A percentile compares a stretch with the other conserved stretches of the same genome.
phyloP scores from a whole-genome alignment of 1,284 basidiomycete species.

The Leccinum insolens region DNA sequence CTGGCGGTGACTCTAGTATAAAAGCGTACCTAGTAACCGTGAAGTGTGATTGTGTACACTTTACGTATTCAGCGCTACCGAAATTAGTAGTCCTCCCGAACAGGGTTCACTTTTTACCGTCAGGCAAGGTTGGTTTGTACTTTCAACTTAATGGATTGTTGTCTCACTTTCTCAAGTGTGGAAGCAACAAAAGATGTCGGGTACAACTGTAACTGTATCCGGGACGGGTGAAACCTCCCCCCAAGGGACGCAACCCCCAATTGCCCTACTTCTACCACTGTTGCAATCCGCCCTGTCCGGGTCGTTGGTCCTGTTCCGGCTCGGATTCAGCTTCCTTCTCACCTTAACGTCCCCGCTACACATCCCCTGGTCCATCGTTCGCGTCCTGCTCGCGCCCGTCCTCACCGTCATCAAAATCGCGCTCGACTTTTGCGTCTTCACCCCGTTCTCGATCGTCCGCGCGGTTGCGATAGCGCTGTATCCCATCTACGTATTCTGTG shows the following conservation, averaged over 20 bases:
- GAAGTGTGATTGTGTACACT: no score
- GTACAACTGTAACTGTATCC: constrained; percentile 1
- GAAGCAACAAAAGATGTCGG: constrained; percentile 12
- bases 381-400: constrained; percentile 55
- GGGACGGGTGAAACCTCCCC: constrained; percentile 5
- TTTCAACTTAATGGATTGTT: not conserved
- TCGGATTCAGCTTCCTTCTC: constrained; percentile 22
- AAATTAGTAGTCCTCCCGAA: not conserved
- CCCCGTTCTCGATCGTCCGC: constrained; percentile 46
- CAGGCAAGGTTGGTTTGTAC: constrained; percentile 4
- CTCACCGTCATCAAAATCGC: constrained; percentile 46
- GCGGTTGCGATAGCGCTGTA: constrained; percentile 51
- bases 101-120: not conserved
- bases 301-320: constrained; percentile 16
- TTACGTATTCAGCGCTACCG: not conserved
- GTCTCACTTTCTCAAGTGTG: not conserved
- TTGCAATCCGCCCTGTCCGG: constrained; percentile 16
- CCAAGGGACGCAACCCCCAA: constrained; percentile 21
- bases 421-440: constrained; percentile 44
- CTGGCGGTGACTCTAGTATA: no score
- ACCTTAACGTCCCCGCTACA: constrained; percentile 34
- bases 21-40: no score
- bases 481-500: constrained; percentile 64
- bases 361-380: constrained; percentile 39
- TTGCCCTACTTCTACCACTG: constrained; percentile 28